phyloP scores from a whole-genome alignment of 345 rosid genomes.

The Crucihimalaya himalaica region DNA sequence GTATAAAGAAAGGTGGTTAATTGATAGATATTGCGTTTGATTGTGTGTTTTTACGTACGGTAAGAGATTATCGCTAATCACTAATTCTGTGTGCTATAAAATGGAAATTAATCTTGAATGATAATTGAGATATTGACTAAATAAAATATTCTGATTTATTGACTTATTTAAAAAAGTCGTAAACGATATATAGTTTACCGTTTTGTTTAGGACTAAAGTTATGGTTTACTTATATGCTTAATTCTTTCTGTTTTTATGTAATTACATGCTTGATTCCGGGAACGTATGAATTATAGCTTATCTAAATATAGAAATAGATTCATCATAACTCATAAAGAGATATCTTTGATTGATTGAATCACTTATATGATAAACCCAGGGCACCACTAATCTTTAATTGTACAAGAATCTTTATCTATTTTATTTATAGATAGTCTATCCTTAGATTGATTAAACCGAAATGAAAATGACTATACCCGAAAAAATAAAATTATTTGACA shows the following conservation, averaged over 20 bases:
- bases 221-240: slow-evolving; percentile 19
- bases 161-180: not conserved
- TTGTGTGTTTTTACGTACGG: slow-evolving; percentile 12
- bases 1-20: slow-evolving; percentile 36
- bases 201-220: not conserved
- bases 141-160: not conserved
- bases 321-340: not conserved
- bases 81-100: not conserved
- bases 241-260: not conserved
- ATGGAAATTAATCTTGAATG: not conserved
- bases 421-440: no score
- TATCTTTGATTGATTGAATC: not conserved
- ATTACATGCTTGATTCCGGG: not conserved
- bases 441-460: not conserved
- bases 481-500: not conserved
- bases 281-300: slow-evolving; percentile 7
- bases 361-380: not conserved
- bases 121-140: not conserved
- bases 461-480: not conserved
- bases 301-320: not conserved
- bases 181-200: slow-evolving; percentile 3
- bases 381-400: not conserved
- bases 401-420: not conserved
- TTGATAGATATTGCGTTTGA: slow-evolving; percentile 25
- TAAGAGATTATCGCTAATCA: slow-evolving; percentile 21